Conservation (phyloP, 2,329 filamentous ascomycete genomes). For the Drechmeria coniospora region DNA sequence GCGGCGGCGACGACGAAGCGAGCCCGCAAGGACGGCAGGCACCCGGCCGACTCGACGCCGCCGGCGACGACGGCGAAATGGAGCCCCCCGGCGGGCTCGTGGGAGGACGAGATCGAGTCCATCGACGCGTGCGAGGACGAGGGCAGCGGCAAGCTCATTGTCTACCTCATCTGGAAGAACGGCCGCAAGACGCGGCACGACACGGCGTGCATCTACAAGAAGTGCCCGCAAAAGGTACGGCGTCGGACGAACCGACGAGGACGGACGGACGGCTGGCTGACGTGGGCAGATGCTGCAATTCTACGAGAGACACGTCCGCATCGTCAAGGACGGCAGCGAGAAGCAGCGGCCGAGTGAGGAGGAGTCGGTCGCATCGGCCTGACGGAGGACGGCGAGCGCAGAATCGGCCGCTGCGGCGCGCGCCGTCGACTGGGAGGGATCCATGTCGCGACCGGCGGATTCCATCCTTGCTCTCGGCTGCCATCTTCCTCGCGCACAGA, state of each 20-base stretch:
- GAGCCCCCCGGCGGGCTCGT: constrained; percentile 56
- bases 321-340: constrained; percentile 26
- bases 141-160: constrained; percentile 40
- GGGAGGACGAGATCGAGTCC: constrained; percentile 57
- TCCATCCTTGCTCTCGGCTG: too few relatives aligned
- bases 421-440: too few relatives aligned
- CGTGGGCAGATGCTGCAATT: constrained; percentile 38
- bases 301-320: constrained; percentile 42
- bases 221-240: constrained; percentile 61
- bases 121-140: constrained; percentile 62
- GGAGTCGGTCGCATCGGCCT: too few relatives aligned
- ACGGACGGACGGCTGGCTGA: constrained; percentile 2
- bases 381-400: too few relatives aligned
- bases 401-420: too few relatives aligned
- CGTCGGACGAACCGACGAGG: too few relatives aligned
- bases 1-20: constrained; percentile 27
- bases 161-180: constrained; percentile 61
- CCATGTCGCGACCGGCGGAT: too few relatives aligned
- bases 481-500: too few relatives aligned
- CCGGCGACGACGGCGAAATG: constrained; percentile 35
- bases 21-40: constrained; percentile 28
- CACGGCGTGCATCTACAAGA: constrained; percentile 51
- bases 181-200: constrained; percentile 60
- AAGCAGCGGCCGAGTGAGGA: constrained; percentile 6
- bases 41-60: constrained; percentile 33